Percentiles rank a stretch among this genome's conserved stretches.
These are phyloP conservation scores for Acmispon strigosus DNA, from an alignment of 306 rosid species.

Conservation along the genomic window DNA sequence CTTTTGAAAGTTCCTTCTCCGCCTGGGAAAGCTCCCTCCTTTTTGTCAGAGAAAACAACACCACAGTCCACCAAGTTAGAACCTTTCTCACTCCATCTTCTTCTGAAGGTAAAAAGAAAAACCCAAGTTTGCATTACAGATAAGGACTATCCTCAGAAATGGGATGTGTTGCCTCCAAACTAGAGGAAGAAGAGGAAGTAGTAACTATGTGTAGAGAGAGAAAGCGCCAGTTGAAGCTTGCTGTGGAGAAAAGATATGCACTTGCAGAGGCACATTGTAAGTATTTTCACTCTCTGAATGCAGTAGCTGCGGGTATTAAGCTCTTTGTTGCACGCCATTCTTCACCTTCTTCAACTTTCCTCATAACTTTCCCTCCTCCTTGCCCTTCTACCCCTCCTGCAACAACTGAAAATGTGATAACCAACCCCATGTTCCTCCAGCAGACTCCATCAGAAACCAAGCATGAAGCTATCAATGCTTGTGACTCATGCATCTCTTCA, in stretches of 20 bases:
- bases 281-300: constrained; percentile 66
- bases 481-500: constrained; percentile 48
- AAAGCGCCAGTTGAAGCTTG: constrained; percentile 61
- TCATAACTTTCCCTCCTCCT: constrained; percentile 80
- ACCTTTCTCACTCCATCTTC: constrained; percentile 37
- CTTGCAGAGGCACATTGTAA: constrained; percentile 91
- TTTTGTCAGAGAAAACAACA: constrained; percentile 42
- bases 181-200: constrained; percentile 84
- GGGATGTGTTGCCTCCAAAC: constrained; percentile 95
- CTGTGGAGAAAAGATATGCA: constrained; percentile 76
- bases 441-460: constrained; percentile 61
- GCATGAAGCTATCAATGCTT: constrained; percentile 49
- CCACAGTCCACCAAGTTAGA: constrained; percentile 33
- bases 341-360: constrained; percentile 74
- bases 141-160: constrained; percentile 22
- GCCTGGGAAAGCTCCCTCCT: constrained; percentile 34
- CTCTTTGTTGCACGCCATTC: constrained; percentile 88
- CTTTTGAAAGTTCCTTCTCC: constrained; percentile 26
- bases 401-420: constrained; percentile 45
- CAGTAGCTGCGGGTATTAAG: constrained; percentile 69
- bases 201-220: constrained; percentile 85
- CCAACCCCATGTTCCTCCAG: constrained; percentile 86
- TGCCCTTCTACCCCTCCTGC: constrained; percentile 33
- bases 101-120: background rate
- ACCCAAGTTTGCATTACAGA: background rate